Base-by-base conservation (phyloP, 345 rosid species). In the Xanthoceras sorbifolium region DNA sequence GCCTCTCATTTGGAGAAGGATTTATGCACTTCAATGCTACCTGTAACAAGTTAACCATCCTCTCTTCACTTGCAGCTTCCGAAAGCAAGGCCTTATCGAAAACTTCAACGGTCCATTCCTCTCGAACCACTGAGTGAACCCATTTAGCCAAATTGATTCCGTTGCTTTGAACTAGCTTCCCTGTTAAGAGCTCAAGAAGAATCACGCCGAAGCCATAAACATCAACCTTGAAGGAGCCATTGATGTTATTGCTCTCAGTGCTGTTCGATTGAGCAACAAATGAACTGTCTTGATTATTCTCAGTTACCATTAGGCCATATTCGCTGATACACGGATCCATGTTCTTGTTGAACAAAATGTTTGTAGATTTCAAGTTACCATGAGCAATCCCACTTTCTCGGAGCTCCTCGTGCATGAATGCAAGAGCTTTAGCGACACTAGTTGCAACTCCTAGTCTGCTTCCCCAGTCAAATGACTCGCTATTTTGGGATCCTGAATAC, bases 71-170 rank as follows among this genome's bases (percentile, higher is more conserved):
- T 15, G 82, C 87, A 40, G 87, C 90, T 79, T 83, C 88, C 36
- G 80, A 29, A 4, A 77, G 32, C 81, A 90, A 77, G 29, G 77
- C 74, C 78, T 48, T 75, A 77, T 88, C 92, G 17, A 88, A 88
- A 29, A 90, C 92, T 73, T 88, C 94, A 9, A 69, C 89, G 0
- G 91, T 90, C 94, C 94, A 88, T 76, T 88, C 92, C 76, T 88
- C 92, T 60, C 83, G 79, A 52, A 88, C 85, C 50, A 82, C 89
- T 3, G 88, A 84, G 42, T 83, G 73, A 66, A 88, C 91, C 94
- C 94, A 90, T 20, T 28, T 71, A 12, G 83, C 89, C 85, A 88
- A 75, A 62, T 87, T 85, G 9, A 74, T 65, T 55, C 88, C 91
- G 10, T 73, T 84, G 73, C 77, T 82, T 75, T 86, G 81, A n/a